phyloP scores from a whole-genome alignment of 768 basidiomycete species.

The Rhodosporidiobolus odoratus region DNA sequence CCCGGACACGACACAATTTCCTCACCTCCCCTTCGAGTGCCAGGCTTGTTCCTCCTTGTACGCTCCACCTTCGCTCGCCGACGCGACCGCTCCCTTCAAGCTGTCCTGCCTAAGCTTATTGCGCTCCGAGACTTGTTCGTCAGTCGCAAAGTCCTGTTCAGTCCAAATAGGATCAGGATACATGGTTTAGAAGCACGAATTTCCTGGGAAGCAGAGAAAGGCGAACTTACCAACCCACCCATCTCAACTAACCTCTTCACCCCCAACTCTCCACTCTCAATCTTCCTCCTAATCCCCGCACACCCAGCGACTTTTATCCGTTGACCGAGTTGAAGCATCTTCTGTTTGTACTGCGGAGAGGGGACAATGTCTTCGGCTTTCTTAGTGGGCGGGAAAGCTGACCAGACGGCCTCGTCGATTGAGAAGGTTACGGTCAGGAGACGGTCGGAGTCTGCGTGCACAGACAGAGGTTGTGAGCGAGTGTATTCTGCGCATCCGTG shows the following conservation, averaged over 20 bases:
- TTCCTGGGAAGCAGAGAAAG: background rate
- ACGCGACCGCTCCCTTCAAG: conserved; percentile 46
- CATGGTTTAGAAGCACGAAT: background rate
- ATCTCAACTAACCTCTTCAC: conserved; percentile 68
- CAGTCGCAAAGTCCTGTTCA: conserved; percentile 85
- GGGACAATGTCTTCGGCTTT: conserved; percentile 47
- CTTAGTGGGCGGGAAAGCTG: conserved; percentile 45
- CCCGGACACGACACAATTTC: background rate
- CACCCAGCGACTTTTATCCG: conserved; percentile 95
- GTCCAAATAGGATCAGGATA: background rate
- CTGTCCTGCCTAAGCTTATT: conserved; percentile 75
- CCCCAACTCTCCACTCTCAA: conserved; percentile 72
- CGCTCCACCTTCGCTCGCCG: background rate
- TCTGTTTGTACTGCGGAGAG: conserved; percentile 58
- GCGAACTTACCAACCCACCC: conserved; percentile 63
- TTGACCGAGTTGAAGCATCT: conserved; percentile 78
- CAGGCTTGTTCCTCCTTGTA: background rate
- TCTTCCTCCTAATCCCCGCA: conserved; percentile 70
- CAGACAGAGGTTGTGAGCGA: too few relatives aligned
- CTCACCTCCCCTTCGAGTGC: background rate
- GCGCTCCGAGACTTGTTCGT: conserved; percentile 77
- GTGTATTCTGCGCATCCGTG: too few relatives aligned
- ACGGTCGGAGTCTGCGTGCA: too few relatives aligned
- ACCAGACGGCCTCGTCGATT: conserved; percentile 64
- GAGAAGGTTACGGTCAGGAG: too few relatives aligned